A percentile compares a stretch with the other conserved stretches of the same genome.
These are phyloP conservation scores for Crepidotus variabilis DNA, from an alignment of 768 basidiomycete genomes.

Conservation along the genomic window DNA sequence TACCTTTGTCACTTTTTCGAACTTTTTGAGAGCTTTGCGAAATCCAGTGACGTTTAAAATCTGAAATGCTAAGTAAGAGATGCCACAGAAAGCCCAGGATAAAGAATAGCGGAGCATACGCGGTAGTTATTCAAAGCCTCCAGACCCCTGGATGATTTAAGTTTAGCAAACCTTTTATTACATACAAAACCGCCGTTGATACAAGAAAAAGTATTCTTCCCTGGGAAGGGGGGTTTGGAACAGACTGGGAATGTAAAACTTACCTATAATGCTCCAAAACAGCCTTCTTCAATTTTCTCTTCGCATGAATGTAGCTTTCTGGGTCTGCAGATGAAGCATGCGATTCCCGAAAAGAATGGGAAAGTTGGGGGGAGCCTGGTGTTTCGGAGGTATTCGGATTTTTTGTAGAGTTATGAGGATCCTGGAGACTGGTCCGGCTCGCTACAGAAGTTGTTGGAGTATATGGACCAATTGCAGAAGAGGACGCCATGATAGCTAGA, in stretches of 20 bases:
- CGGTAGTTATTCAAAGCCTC: conserved; percentile 87
- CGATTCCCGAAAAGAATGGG: not conserved
- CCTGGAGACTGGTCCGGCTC: not conserved
- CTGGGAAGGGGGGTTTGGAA: not conserved
- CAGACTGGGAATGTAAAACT: conserved; percentile 3
- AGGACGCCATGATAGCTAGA: not conserved
- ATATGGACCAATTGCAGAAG: not conserved
- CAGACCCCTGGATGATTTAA: conserved; percentile 45
- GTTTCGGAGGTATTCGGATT: too few species aligned
- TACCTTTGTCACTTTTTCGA: conserved; percentile 73
- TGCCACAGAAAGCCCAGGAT: not conserved
- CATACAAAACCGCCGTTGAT: too few species aligned
- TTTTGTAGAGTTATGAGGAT: not conserved
- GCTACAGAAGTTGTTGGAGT: too few species aligned
- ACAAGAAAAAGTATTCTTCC: too few species aligned
- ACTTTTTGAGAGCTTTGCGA: conserved; percentile 80
- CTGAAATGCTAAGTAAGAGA: conserved; percentile 26
- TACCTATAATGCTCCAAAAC: conserved; percentile 79
- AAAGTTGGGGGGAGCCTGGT: not conserved
- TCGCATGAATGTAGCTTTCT: conserved; percentile 77
- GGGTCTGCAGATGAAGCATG: conserved; percentile 41
- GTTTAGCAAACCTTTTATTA: not conserved
- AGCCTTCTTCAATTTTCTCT: conserved; percentile 79
- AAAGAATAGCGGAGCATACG: conserved; percentile 41
- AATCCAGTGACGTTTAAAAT: conserved; percentile 88